Evolutionary conservation across 163 green algal species (phyloP).

Genomic region (Volvox carteri): DNA sequence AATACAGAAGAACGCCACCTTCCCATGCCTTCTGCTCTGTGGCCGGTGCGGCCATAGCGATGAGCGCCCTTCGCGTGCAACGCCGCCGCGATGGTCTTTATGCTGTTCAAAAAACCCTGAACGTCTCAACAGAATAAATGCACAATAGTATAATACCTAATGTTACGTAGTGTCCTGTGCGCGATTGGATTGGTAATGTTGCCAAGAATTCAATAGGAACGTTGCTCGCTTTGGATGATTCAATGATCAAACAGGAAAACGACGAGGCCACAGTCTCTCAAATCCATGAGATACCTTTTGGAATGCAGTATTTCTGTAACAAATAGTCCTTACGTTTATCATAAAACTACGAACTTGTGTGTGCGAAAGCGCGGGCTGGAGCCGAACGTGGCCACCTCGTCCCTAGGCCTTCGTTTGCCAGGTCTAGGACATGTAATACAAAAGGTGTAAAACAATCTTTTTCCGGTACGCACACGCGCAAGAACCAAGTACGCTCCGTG

Average conservation of each 20-base stretch:
- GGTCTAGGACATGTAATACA: background rate
- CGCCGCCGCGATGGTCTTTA: background rate
- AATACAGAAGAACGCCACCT: background rate
- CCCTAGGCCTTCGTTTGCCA: background rate
- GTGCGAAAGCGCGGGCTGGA: background rate
- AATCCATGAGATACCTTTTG: background rate
- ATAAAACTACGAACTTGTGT: background rate
- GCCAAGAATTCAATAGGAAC: background rate
- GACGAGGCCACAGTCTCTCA: background rate
- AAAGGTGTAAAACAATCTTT: background rate
- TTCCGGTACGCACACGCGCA: background rate
- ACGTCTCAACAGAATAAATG: background rate
- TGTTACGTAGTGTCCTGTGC: background rate
- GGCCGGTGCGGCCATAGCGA: slow-evolving; percentile 31
- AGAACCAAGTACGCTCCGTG: background rate
- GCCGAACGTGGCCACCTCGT: background rate
- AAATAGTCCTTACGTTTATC: background rate
- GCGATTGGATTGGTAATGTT: background rate
- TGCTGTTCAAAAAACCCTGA: background rate
- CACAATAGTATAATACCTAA: background rate
- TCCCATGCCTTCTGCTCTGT: slow-evolving; percentile 31
- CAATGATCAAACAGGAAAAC: too few species aligned
- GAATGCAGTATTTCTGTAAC: background rate
- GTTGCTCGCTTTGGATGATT: background rate
- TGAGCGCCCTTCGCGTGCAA: background rate